A percentile compares a stretch with the other conserved stretches of the same genome.
Evolutionary conservation across 2,329 filamentous ascomycete species (phyloP).

Genomic region (Phyllosticta citriasiana): DNA sequence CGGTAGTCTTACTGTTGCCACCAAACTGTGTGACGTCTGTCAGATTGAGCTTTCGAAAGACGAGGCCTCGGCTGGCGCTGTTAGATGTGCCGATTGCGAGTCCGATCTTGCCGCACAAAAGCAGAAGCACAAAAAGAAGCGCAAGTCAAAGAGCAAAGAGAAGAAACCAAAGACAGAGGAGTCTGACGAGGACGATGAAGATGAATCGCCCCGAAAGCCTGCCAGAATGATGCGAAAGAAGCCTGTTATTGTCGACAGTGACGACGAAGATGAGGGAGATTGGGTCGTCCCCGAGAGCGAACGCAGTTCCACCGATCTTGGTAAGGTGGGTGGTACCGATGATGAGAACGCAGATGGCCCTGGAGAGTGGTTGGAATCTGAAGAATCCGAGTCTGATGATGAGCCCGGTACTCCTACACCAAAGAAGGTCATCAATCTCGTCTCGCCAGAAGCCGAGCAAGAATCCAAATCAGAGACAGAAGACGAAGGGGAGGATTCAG

Average conservation of each 20-base stretch:
- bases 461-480: slow-evolving; percentile 19
- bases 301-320: slow-evolving; percentile 50
- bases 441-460: slow-evolving; percentile 34
- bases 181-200: slow-evolving; percentile 29
- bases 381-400: slow-evolving; percentile 53
- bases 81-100: slow-evolving; percentile 64
- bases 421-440: slow-evolving; percentile 45
- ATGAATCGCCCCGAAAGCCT: slow-evolving; percentile 14
- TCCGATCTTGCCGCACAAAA: slow-evolving; percentile 56
- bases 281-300: slow-evolving; percentile 70
- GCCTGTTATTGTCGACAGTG: slow-evolving; percentile 50
- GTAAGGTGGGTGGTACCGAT: slow-evolving; percentile 71
- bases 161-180: slow-evolving; percentile 23
- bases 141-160: slow-evolving; percentile 26
- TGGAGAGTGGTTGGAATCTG: slow-evolving; percentile 66
- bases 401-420: slow-evolving; percentile 26
- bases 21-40: slow-evolving; percentile 76
- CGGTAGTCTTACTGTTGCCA: slow-evolving; percentile 67
- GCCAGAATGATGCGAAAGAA: slow-evolving; percentile 12
- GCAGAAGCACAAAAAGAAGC: slow-evolving; percentile 29
- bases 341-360: slow-evolving; percentile 83
- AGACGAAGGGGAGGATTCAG: slow-evolving; percentile 26
- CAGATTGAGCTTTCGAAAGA: slow-evolving; percentile 54
- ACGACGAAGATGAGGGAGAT: slow-evolving; percentile 60
- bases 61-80: slow-evolving; percentile 43